These are phyloP conservation scores for Thalassiosira profunda DNA, from an alignment of 108 stramenopile genomes.

Conservation along the genomic window DNA sequence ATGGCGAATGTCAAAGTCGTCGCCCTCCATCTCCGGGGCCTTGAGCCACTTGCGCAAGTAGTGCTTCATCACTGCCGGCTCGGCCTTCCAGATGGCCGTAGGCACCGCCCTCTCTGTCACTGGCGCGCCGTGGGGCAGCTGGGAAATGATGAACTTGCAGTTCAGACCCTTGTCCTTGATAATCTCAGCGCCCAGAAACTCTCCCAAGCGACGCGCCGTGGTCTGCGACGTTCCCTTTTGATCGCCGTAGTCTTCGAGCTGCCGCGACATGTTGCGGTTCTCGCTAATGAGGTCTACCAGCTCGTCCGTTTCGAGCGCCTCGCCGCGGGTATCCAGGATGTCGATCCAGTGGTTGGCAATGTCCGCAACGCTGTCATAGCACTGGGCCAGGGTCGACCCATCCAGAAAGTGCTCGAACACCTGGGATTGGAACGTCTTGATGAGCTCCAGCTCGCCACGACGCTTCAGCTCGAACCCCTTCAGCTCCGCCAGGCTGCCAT, in stretches of 20 bases:
- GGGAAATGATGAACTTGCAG: slow-evolving; percentile 97
- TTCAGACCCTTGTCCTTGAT: slow-evolving; percentile 98
- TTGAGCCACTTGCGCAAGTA: slow-evolving; percentile 96
- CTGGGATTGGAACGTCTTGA: slow-evolving; percentile 99
- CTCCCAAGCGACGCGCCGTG: slow-evolving; percentile 96
- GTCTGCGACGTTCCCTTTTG: slow-evolving; percentile 98
- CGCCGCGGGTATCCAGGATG: slow-evolving; percentile 95
- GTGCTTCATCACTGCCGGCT: slow-evolving; percentile 86
- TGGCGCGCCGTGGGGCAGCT: slow-evolving; percentile 95
- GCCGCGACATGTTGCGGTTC: slow-evolving; percentile 97
- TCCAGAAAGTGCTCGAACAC: slow-evolving; percentile 97
- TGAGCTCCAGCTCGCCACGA: slow-evolving; percentile 98
- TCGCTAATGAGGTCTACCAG: slow-evolving; percentile 98
- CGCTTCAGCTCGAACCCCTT: slow-evolving; percentile 99
- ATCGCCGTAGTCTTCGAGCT: slow-evolving; percentile 97
- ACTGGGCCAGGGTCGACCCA: slow-evolving; percentile 87
- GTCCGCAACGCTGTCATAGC: slow-evolving; percentile 96
- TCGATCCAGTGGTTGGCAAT: slow-evolving; percentile 99
- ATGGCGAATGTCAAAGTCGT: slow-evolving; percentile 93
- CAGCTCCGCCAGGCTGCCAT: slow-evolving; percentile 98
- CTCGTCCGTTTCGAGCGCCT: slow-evolving; percentile 94
- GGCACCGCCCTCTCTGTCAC: slow-evolving; percentile 98
- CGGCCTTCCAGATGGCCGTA: slow-evolving; percentile 96
- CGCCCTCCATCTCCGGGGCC: slow-evolving; percentile 81
- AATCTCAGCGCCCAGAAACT: slow-evolving; percentile 98